These are phyloP conservation scores for Chaetomium fimeti DNA, from an alignment of 495 filamentous ascomycete genomes.

Conservation along the genomic window DNA sequence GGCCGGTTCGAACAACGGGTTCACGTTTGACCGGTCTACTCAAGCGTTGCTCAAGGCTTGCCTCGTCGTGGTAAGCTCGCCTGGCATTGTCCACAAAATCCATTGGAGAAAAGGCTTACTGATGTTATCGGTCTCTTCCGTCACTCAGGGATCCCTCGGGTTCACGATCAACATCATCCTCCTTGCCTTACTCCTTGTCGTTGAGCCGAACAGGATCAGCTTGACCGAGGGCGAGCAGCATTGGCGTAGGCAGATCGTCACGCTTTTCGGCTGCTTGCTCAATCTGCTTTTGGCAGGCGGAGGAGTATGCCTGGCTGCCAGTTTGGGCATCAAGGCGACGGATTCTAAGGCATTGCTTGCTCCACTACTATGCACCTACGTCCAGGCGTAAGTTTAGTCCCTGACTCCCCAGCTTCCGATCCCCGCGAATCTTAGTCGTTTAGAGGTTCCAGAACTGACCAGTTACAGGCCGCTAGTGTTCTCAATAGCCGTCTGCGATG, in stretches of 20 bases:
- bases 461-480: conserved; percentile 26
- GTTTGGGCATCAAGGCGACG: conserved; percentile 24
- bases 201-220: conserved; percentile 25
- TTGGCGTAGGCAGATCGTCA: conserved; percentile 34
- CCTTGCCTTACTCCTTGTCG: conserved; percentile 26
- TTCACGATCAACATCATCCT: conserved; percentile 29
- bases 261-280: conserved; percentile 31
- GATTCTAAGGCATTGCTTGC: conserved; percentile 29
- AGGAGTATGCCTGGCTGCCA: conserved; percentile 27
- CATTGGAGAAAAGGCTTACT: not conserved
- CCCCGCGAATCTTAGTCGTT: no score
- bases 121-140: not conserved
- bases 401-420: not conserved
- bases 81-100: not conserved
- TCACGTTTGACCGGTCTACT: conserved; percentile 14
- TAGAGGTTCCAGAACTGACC: conserved; percentile 14
- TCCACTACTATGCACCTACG: conserved; percentile 26
- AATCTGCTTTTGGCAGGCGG: conserved; percentile 33
- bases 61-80: conserved; percentile 24
- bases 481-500: conserved; percentile 29
- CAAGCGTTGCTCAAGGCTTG: conserved; percentile 24
- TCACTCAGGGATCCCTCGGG: conserved; percentile 28
- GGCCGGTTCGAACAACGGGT: not conserved
- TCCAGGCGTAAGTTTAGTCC: conserved; percentile 29
- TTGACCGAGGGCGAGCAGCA: conserved; percentile 37